Base-by-base conservation (phyloP, 768 basidiomycete genomes). In the Boletus reticuloceps region DNA sequence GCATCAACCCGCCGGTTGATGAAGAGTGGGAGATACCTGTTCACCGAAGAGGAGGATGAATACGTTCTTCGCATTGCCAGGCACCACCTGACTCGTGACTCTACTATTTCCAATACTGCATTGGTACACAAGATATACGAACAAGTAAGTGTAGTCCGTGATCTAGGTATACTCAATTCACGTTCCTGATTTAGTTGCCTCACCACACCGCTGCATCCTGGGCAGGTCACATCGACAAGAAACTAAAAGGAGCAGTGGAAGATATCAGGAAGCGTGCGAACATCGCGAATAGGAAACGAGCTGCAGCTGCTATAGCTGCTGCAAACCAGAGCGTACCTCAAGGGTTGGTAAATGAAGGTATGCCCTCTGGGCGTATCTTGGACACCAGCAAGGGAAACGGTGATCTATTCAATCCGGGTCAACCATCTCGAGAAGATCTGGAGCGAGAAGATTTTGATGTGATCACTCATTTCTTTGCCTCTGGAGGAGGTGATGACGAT, bases 191-290 rank as follows among this genome's bases (percentile, higher is more conserved):
- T 12, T 53, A 89, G 88, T 74, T 89, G 74, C 80, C 84, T 27
- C 79, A 84, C 58, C 88, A 89, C 64, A 61, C 75, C 3, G 13
- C 60, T 6, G 64, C 34, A 9, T 86, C 85, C 14, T 89, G 86
- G 86, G 59, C 51, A 32, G 64, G 62, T n/a, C 74, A 77, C 45
- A 47, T 83, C 19, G 42, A 58, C 31, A 56, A 55, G 49, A 64
- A 66, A 50, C 38, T 75, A 11, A 69, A 68, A 22, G 64, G 72
- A 11, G 69, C 75, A 39, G 55, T 86, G 12, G 83, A 82, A n/a
- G 62, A 68, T 6, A 65, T 78, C 50, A 74, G 78, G 50, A 82
- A 82, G 65, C 76, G 73, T 49, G 78, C 79, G 19, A 73, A 72
- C n/a, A 81, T 84, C 52, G 75, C 75, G 16, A 74, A 70, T 53